Evolutionary conservation across 805 yeast species (phyloP).

Genomic region (Tanozyma kutaoensis): DNA sequence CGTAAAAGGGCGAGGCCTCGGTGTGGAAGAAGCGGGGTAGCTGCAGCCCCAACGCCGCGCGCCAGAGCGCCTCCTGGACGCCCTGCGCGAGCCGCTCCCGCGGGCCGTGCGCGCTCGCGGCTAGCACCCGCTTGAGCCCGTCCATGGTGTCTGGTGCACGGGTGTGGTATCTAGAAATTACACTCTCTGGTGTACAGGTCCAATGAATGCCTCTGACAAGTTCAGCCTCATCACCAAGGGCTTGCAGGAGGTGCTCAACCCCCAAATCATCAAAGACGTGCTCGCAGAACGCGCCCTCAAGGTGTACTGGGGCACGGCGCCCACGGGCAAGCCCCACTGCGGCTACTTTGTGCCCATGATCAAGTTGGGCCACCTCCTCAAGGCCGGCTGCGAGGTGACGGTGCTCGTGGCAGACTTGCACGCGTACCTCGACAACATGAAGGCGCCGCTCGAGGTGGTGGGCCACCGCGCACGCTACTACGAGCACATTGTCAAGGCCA

Average conservation of each 20-base stretch:
- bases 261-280: conserved; percentile 73
- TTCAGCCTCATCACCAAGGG: conserved; percentile 68
- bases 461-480: conserved; percentile 82
- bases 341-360: conserved; percentile 98
- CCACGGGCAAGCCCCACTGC: conserved; percentile 97
- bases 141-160: no score
- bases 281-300: conserved; percentile 72
- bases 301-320: conserved; percentile 98
- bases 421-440: conserved; percentile 96
- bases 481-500: conserved; percentile 71
- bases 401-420: conserved; percentile 91
- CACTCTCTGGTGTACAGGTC: no score
- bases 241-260: conserved; percentile 85
- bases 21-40: no score
- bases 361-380: conserved; percentile 84
- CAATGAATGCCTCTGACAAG: conserved; percentile 48
- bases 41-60: no score
- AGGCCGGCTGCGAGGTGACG: conserved; percentile 91
- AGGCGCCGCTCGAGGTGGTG: conserved; percentile 91
- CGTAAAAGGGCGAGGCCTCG: conserved; percentile 3
- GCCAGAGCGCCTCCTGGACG: no score
- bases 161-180: no score
- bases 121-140: no score
- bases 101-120: no score
- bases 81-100: no score